Base-by-base conservation (phyloP, 2,329 filamentous ascomycete species). In the Dactylellina sp. region DNA sequence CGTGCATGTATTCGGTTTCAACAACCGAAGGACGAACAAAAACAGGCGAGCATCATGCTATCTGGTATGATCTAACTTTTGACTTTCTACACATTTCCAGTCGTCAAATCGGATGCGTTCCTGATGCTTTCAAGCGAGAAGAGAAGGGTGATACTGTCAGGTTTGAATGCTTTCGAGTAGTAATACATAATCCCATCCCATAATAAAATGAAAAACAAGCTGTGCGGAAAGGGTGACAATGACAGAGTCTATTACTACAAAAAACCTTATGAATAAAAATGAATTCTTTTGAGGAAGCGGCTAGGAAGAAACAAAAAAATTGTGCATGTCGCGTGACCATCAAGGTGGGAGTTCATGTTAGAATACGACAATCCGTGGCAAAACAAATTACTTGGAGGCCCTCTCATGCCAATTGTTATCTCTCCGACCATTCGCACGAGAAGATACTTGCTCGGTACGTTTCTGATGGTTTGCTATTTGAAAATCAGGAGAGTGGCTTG, bases 141-240 rank as follows among this genome's bases (percentile, higher is more conserved):
- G 9, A 32, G 20, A 24, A 59, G 12, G 16, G 40, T 39, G 42
- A 32, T 22, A 50, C 28, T 62, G 50, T 53, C 22, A 53, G 52
- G 20, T n/a, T 47, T 44, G 47, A 56, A 44, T 25, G 50, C 24
- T 65, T 39, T 65, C 35, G 35, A 35, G 28, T 59, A 59, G 18
- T 63, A 63, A 49, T 65, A 65, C 50, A 65, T 22, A 28, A n/a
- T 65, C 61, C 61, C 50, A 56, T 47, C 50, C 61, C 49, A 56
- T 56, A 49, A 56, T 39, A 44, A 47, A 7, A 39, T n/a, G n/a
- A n/a, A n/a, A n/a, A n/a, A n/a, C 14, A 14, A 49, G 7, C 5
- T 5, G 7, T 9, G 28, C 20, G 28, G 24, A 20, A 40, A 20
- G 20, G 7, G 9, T 24, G 3, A 25, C 28, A 32, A 32, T 52